Percentiles rank a stretch among this genome's conserved stretches.
These are phyloP conservation scores for Fusarium sp. DNA, from an alignment of 2,329 filamentous ascomycete genomes.

Conservation along the genomic window DNA sequence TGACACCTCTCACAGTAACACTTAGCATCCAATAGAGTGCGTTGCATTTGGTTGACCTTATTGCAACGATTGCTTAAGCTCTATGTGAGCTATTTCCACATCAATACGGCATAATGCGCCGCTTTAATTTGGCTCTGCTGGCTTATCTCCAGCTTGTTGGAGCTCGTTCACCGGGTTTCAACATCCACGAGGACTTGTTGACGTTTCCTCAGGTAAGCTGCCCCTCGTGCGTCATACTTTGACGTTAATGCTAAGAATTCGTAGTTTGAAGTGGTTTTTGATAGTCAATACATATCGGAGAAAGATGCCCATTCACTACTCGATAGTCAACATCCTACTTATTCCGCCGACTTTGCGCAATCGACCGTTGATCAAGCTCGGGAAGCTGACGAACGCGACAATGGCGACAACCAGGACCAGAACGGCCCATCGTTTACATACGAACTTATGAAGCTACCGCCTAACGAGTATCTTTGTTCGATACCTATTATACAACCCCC, in stretches of 20 bases:
- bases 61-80: slow-evolving; percentile 29
- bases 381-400: slow-evolving; percentile 44
- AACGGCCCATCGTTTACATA: slow-evolving; percentile 60
- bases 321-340: slow-evolving; percentile 53
- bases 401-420: slow-evolving; percentile 40
- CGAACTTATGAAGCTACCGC: slow-evolving; percentile 78
- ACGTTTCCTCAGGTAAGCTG: slow-evolving; percentile 82
- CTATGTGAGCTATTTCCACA: slow-evolving; percentile 45
- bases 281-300: slow-evolving; percentile 77
- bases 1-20: slow-evolving; percentile 48
- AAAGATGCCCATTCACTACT: slow-evolving; percentile 74
- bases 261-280: slow-evolving; percentile 84
- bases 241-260: slow-evolving; percentile 21
- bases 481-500: slow-evolving; percentile 76
- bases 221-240: slow-evolving; percentile 2
- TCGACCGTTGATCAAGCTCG: slow-evolving; percentile 52
- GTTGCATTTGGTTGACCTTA: slow-evolving; percentile 18
- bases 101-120: slow-evolving; percentile 60
- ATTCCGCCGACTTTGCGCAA: slow-evolving; percentile 55
- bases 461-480: slow-evolving; percentile 82
- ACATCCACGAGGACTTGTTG: slow-evolving; percentile 87
- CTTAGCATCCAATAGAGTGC: slow-evolving; percentile 21
- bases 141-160: slow-evolving; percentile 57
- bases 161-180: slow-evolving; percentile 72
- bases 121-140: slow-evolving; percentile 58